Evolutionary conservation across 192 early-diverging fungal genomes (phyloP).

Genomic region (Entomortierella lignicola): DNA sequence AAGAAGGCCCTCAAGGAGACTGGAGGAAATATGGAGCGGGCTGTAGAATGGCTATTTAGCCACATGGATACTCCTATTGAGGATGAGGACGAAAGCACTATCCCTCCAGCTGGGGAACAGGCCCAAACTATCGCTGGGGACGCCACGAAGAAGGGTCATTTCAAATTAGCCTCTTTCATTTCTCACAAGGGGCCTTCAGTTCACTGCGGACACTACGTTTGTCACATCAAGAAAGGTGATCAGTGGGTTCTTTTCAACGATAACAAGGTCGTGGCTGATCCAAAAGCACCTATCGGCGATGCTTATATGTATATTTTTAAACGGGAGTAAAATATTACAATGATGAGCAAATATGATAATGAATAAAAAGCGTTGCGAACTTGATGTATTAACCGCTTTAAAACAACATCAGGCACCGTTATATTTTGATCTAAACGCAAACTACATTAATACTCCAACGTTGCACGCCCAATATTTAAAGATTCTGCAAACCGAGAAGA

Average conservation of each 20-base stretch:
- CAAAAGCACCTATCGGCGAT: constrained; percentile 70
- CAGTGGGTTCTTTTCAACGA: constrained; percentile 97
- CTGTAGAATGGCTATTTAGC: constrained; percentile 95
- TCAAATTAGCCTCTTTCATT: constrained; percentile 82
- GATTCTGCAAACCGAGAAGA: too few species aligned
- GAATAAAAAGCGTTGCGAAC: background rate
- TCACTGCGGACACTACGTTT: constrained; percentile 97
- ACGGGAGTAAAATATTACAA: constrained; percentile 23
- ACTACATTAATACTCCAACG: too few species aligned
- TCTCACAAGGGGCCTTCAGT: constrained; percentile 96
- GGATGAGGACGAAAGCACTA: constrained; percentile 40
- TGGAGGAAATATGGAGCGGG: constrained; percentile 86
- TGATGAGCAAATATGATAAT: background rate
- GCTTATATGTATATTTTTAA: constrained; percentile 81
- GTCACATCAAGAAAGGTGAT: constrained; percentile 78
- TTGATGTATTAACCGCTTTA: too few species aligned
- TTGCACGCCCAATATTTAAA: too few species aligned
- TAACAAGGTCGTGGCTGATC: constrained; percentile 87
- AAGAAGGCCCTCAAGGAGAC: constrained; percentile 86
- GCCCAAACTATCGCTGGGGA: constrained; percentile 50
- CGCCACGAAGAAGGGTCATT: constrained; percentile 63
- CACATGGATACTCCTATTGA: constrained; percentile 78
- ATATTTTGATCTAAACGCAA: too few species aligned
- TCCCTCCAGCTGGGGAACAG: background rate
- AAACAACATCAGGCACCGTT: too few species aligned